Base-by-base conservation (phyloP, 2,329 filamentous ascomycete genomes). In the Botrytis paeoniae region DNA sequence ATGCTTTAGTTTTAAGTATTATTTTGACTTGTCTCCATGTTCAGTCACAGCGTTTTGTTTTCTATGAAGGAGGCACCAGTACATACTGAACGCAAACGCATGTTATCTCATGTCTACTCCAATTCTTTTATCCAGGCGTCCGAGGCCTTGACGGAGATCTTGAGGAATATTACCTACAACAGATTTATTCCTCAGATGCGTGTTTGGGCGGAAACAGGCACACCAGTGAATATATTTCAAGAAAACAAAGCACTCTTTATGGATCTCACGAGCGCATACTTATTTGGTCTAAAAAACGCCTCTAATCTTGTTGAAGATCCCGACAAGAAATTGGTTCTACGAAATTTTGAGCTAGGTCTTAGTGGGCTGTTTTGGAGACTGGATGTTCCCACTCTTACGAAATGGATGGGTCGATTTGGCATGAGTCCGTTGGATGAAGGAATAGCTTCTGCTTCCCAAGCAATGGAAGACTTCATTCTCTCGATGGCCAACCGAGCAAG, bases 181-280 rank as follows among this genome's bases (percentile, higher is more conserved):
- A n/a, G 37, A 10, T 61, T 25, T n/a, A 35, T 69, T 45, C 62
- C 63, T 29, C 32, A 20, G 37, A 59, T 68, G 61, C 51, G 6
- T 22, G 12, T 10, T 59, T 45, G 37, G 48, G 29, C 63, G 3
- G n/a, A 48, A 25, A 37, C 9, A 22, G 37, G 37, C 1, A 16
- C 12, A 22, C 25, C 48, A 5, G 41, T 68, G 22, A 35, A 72
- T 22, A 57, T 68, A 9, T 69, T 41, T 20, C 51, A 29, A 37
- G 45, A 59, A 25, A 72, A 59, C 22, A 68, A 61, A 16, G 61
- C 48, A n/a, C 45, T 59, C 8, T 68, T 59, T 32, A 66, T 72
- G 62, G 62, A 69, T 29, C 18, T 72, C 10, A 60, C 32, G 18
- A 68, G 18, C 2, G 51, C 61, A 25, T 68, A 45, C 8, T 10